Conservation (phyloP, 75 land plant genomes). For the Pseudotsuga menziesii region DNA sequence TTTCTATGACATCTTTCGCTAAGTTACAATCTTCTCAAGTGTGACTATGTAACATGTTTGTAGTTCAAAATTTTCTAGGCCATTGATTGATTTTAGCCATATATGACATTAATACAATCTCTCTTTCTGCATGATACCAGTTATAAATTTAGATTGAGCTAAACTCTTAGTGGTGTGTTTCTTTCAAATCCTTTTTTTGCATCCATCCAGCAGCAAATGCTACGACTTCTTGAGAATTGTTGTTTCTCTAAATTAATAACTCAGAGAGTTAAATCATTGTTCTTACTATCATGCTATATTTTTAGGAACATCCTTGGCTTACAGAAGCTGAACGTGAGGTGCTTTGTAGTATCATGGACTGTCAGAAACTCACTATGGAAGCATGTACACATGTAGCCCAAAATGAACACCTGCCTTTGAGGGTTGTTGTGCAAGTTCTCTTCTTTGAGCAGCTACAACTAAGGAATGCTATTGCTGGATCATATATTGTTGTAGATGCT, state of each 20-base stretch:
- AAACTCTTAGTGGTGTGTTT: background rate
- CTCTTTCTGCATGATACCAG: background rate
- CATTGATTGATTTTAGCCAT: background rate
- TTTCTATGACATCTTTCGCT: background rate
- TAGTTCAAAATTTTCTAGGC: background rate
- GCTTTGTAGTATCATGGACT: slow-evolving; percentile 65
- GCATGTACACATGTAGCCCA: slow-evolving; percentile 95
- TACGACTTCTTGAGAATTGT: background rate
- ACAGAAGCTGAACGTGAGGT: slow-evolving; percentile 63
- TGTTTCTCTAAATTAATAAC: background rate
- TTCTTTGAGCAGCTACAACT: slow-evolving; percentile 96
- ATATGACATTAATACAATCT: background rate
- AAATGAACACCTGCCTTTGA: slow-evolving; percentile 74
- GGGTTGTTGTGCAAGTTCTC: slow-evolving; percentile 79
- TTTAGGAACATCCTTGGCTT: slow-evolving; percentile 76
- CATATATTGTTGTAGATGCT: slow-evolving; percentile 28
- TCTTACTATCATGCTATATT: background rate
- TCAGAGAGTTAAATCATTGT: background rate
- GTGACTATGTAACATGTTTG: background rate
- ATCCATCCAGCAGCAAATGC: background rate
- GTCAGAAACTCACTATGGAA: slow-evolving; percentile 80
- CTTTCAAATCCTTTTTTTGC: background rate
- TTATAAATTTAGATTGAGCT: background rate
- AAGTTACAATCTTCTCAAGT: background rate
- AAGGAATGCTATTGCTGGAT: slow-evolving; percentile 68